phyloP scores from a whole-genome alignment of 306 rosid genomes.

The Gillenia trifoliata region DNA sequence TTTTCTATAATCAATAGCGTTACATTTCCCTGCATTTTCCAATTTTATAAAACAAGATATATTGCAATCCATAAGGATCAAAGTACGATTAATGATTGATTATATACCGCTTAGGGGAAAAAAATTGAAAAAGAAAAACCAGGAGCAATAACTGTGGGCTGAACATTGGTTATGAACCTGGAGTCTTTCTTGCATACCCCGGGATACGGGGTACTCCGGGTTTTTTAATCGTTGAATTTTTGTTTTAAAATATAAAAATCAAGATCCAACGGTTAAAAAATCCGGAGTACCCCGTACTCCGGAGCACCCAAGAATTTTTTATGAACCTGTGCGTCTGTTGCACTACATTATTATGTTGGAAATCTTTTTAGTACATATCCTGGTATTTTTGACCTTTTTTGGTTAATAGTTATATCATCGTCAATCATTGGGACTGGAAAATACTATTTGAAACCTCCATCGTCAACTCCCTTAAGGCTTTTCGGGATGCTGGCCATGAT shows the following conservation, averaged over 20 bases:
- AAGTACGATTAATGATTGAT: background rate
- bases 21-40: background rate
- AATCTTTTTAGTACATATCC: conserved; percentile 9
- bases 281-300: too few relatives aligned
- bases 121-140: background rate
- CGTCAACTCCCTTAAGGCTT: conserved; percentile 7
- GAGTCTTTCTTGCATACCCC: too few relatives aligned
- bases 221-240: too few relatives aligned
- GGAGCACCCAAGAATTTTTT: too few relatives aligned
- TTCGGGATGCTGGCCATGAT: conserved; percentile 7
- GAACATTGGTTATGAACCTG: background rate
- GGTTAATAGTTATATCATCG: conserved; percentile 10
- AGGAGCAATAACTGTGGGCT: background rate
- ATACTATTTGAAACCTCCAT: conserved; percentile 26
- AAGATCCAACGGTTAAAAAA: too few relatives aligned
- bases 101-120: background rate
- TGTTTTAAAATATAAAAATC: too few relatives aligned
- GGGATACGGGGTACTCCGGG: too few relatives aligned
- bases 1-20: background rate
- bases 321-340: background rate
- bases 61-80: background rate
- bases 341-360: conserved; percentile 21
- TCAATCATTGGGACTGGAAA: conserved; percentile 35
- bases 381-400: conserved; percentile 5
- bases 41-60: background rate